Conservation (phyloP, 2,329 filamentous ascomycete species). For the Penicillium janthinellum region DNA sequence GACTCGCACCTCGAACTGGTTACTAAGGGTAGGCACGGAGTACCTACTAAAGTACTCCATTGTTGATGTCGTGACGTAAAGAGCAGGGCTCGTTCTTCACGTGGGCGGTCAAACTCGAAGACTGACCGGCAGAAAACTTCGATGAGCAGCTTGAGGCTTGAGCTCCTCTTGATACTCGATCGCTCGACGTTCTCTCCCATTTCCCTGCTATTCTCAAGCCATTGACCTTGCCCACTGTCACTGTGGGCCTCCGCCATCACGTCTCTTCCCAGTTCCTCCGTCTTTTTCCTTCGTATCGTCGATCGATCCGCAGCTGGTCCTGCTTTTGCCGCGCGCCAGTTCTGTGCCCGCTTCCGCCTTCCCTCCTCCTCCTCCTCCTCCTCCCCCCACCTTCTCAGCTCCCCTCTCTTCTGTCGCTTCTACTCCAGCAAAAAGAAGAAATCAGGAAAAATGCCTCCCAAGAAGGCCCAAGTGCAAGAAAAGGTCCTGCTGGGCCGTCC, state of each 20-base stretch:
- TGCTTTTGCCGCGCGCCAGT: conserved; percentile 50
- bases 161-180: conserved; percentile 7
- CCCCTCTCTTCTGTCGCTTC: conserved; percentile 42
- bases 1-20: no score
- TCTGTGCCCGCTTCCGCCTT: conserved; percentile 48
- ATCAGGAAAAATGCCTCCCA: conserved; percentile 84
- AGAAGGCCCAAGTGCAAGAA: conserved; percentile 89
- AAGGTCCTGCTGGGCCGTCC: conserved; percentile 95
- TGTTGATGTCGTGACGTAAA: conserved; percentile 15
- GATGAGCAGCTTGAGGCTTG: conserved; percentile 16
- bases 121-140: conserved; percentile 27
- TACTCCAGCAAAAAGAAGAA: conserved; percentile 63
- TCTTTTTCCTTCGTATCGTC: conserved; percentile 57
- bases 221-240: conserved; percentile 19
- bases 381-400: conserved; percentile 26
- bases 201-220: conserved; percentile 9
- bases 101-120: conserved; percentile 28
- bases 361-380: conserved; percentile 21
- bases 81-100: conserved; percentile 26
- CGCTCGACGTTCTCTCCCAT: conserved; percentile 12
- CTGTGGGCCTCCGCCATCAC: conserved; percentile 35
- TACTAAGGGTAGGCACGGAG: no score
- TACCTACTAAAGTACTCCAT: no score
- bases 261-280: conserved; percentile 30
- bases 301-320: conserved; percentile 66